Evolutionary conservation across 108 stramenopile species (phyloP), one percentile per base, ranked within the genome.

Genomic region (Cylindrotheca fusiformis): DNA sequence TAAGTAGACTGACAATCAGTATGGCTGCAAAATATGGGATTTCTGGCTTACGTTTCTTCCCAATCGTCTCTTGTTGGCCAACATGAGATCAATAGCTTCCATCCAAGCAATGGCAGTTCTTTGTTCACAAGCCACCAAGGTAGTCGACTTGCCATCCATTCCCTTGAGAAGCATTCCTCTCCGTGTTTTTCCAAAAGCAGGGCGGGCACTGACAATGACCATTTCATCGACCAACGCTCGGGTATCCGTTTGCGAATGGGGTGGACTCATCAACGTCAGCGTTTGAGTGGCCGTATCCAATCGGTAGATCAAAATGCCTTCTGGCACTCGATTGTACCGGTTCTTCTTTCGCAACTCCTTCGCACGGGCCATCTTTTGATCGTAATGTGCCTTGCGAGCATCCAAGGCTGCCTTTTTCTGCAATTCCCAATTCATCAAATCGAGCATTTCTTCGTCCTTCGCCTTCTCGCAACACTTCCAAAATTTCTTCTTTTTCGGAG

Each of bases 51-150:
- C 57, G 21, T 32, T 32, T 3, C 20, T 18, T 21, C 57, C 58
- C 52, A 60, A 29, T 24, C 72, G 65, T 21, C 44, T 68, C 27
- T 60, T 72, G 44, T 67, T 69, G 4, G 79, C 87, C 41, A 88
- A 48, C 87, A 91, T 88, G 64, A 91, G 76, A 62, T 88, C 82
- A 57, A 91, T 82, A 31, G 78, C 78, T 55, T 91, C 90, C 70
- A 86, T 62, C 90, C 90, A 91, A 17, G 90, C 75, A 72, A 85
- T 86, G 0, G 90, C 83, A 33, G 90, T 88, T 17, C 90, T 72
- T 49, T 91, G 90, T 60, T 91, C 87, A 66, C 87, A 88, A 19
- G 90, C 90, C 24, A 88, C 81, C 68, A 91, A 55, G 4, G 75
- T 84, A 36, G 68, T 44, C 26, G 51, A 41, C 21, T 46, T 56